A percentile compares a stretch with the other conserved stretches of the same genome.
These are phyloP conservation scores for Filobasidium uniguttulatum DNA, from an alignment of 1,284 basidiomycete genomes.

Conservation along the genomic window DNA sequence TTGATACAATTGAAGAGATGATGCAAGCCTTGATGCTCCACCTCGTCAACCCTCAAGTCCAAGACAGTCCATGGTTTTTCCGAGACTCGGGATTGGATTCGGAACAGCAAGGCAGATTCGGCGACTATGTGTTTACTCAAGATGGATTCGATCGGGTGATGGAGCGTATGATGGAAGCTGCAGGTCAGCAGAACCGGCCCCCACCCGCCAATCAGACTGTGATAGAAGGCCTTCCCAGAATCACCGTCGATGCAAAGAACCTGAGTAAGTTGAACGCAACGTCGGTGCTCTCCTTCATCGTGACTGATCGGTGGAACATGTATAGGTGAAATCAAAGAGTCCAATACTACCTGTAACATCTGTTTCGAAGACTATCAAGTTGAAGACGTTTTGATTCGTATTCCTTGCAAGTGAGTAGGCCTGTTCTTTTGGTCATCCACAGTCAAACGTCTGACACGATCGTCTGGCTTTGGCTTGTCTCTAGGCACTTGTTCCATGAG, in stretches of 20 bases:
- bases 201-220: conserved; percentile 30
- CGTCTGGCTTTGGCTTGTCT: not conserved
- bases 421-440: not conserved
- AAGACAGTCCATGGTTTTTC: not conserved
- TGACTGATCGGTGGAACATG: not conserved
- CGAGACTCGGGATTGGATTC: conserved; percentile 1
- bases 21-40: conserved; percentile 2
- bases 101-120: conserved; percentile 13
- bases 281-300: not conserved
- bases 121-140: conserved; percentile 35
- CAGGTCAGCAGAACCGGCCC: conserved; percentile 31
- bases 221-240: conserved; percentile 30
- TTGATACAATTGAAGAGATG: conserved; percentile 14
- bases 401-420: conserved; percentile 29
- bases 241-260: conserved; percentile 25
- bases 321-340: conserved; percentile 27
- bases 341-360: conserved; percentile 28
- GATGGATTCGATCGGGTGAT: conserved; percentile 32
- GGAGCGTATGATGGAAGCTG: conserved; percentile 33
- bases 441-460: too few relatives aligned
- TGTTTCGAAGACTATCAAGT: conserved; percentile 33
- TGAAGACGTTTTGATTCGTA: conserved; percentile 26
- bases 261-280: conserved; percentile 21
- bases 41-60: not conserved
- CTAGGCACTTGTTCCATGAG: conserved; percentile 33